Base-by-base conservation (phyloP, 768 basidiomycete genomes). In the Rhodosporidiobolus odoratus region DNA sequence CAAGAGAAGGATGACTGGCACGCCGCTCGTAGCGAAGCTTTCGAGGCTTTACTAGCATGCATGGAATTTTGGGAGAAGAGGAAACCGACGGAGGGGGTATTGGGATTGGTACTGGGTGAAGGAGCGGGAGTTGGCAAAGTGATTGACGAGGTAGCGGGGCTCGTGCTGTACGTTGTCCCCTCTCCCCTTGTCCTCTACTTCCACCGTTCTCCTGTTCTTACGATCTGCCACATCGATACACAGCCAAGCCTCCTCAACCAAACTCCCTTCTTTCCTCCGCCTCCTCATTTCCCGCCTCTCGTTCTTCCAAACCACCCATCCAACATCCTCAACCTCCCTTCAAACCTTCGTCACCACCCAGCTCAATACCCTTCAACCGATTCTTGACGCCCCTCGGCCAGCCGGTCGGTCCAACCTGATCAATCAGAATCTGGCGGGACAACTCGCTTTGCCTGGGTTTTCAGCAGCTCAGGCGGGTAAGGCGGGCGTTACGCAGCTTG, bases 21-120 rank as follows among this genome's bases (percentile, higher is more conserved):
- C 38, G 30, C 38, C 8, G 13, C 34, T 16, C 37, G 62, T 0
- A 25, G 41, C 25, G 35, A 21, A 10, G 68, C 60, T 21, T 69
- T 73, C 54, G 65, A 66, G 52, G 57, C 41, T 4, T 12, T 73
- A 13, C 4, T 54, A 10, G 38, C 12, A 17, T 35, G 27, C 35
- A 19, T 58, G 35, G 72, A 69, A 35, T 69, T 66, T 32, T 73
- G 72, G 72, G 68, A 72, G 32, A 73, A 69, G 65, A 38, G 57
- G 40, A 50, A 47, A 34, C 25, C 61, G 35, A n/a, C 64, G 41
- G 68, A 73, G 61, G 12, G 4, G 5, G 34, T 34, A 12, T 30
- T 71, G 27, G 32, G 32, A n/a, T 1, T 59, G 2, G 25, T 73
- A 25, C 53, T 71, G 4, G 69, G 69, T 16, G 53, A 47, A 30